Base-by-base conservation (phyloP, 2,329 filamentous ascomycete species). In the Botrytis hyacinthi region DNA sequence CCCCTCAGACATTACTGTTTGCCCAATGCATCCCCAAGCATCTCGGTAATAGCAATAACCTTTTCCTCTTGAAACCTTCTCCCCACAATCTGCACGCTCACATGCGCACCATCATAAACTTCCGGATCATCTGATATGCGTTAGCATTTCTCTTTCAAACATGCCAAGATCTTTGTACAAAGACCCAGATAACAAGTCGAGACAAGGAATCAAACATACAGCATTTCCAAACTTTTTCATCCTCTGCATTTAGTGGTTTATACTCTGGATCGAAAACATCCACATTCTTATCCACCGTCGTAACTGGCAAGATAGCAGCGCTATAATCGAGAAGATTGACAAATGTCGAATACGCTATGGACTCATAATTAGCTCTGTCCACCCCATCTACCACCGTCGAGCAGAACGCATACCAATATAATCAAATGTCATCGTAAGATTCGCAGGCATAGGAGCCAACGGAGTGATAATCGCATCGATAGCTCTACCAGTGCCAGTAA, bases 401-500 rank as follows among this genome's bases (percentile, higher is more conserved):
- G 18, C 20, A 44, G 42, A 44, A 44, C 42, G 8, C 42, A 44
- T 46, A 72, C 62, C 46, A 40, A 72, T 67, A 20, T 72, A 72
- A 57, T 57, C 62, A 29, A 67, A 72, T 10, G n/a, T 60, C 70
- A 67, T 72, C 3, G 61, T 42, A 22, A 67, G 76, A 35, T 72
- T 68, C 14, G 70, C 70, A 68, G 70, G 51, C 62, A 72, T 68
- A 77, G 87, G 85, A 2, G 86, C 85, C 14, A 87, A 77, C 0
- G 87, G 85, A 74, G 83, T 82, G 26, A 89, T 84, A 1, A 89
- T 78, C 0, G 85, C 87, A 77, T 92, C 90, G 0, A 91, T 87
- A 1, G 86, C 82, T 68, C 84, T 82, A 20, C 73, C 74, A 1
- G 76, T 76, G 4, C 78, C 78, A 9, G 77, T 77, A 26, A 77